These are phyloP conservation scores for Neonectria faginata DNA, from an alignment of 2,329 filamentous ascomycete species.

Conservation along the genomic window DNA sequence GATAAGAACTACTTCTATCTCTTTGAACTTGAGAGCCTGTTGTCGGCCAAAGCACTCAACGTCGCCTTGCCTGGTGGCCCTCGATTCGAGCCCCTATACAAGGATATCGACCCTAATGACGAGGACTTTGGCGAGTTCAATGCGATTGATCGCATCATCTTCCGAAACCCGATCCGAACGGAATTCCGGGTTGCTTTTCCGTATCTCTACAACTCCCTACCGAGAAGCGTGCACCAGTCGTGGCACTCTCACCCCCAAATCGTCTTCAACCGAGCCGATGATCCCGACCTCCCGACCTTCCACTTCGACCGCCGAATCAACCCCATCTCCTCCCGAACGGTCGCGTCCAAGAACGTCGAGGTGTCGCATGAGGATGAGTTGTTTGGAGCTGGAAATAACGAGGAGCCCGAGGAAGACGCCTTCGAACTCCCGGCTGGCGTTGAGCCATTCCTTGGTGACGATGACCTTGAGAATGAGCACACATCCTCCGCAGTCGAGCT, in stretches of 20 bases:
- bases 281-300: constrained; percentile 91
- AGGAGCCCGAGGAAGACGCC: constrained; percentile 80
- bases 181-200: constrained; percentile 96
- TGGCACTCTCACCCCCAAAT: constrained; percentile 96
- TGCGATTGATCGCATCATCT: constrained; percentile 98
- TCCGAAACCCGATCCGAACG: constrained; percentile 92
- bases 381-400: constrained; percentile 83
- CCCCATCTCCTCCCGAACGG: constrained; percentile 93
- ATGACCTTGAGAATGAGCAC: constrained; percentile 88
- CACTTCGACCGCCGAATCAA: constrained; percentile 99
- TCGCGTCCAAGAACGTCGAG: constrained; percentile 93
- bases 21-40: constrained; percentile 93
- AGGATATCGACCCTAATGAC: constrained; percentile 98
- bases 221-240: constrained; percentile 89
- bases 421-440: constrained; percentile 85
- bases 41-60: constrained; percentile 96
- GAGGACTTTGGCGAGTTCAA: constrained; percentile 99
- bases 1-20: constrained; percentile 99
- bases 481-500: constrained; percentile 91
- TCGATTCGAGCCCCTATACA: constrained; percentile 96
- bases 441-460: constrained; percentile 89
- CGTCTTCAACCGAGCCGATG: constrained; percentile 89
- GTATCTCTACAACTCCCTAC: constrained; percentile 95
- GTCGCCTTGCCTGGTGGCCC: constrained; percentile 98
- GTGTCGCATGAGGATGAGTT: constrained; percentile 93